These are phyloP conservation scores for Mucor piriformis DNA, from an alignment of 371 early-diverging fungal species.

Conservation along the genomic window DNA sequence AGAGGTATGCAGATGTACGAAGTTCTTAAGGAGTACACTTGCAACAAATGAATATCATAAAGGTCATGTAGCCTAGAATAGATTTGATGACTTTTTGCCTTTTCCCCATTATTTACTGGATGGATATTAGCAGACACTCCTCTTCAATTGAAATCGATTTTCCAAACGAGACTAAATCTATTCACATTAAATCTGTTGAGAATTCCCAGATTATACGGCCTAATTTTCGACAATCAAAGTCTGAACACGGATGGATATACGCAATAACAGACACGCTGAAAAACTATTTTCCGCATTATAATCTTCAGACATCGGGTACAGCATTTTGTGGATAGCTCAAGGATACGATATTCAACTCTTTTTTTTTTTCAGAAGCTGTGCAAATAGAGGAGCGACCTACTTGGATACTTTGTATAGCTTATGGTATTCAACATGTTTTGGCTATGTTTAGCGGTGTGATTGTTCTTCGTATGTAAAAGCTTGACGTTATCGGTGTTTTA, in stretches of 20 bases:
- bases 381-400: conserved; percentile 48
- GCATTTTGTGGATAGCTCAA: too few species aligned
- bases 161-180: too few species aligned
- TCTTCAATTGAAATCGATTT: too few species aligned
- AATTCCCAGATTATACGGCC: neutral
- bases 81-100: too few species aligned
- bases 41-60: too few species aligned
- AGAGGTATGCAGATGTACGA: too few species aligned
- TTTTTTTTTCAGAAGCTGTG: conserved; percentile 22
- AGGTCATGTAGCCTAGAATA: too few species aligned
- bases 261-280: conserved; percentile 17
- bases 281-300: conserved; percentile 35
- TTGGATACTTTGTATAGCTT: conserved; percentile 30
- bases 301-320: conserved; percentile 10
- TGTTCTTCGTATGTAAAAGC: conserved; percentile 32
- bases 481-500: neutral
- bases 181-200: neutral
- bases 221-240: neutral
- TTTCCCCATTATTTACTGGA: too few species aligned
- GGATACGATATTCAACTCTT: neutral
- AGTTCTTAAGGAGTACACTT: too few species aligned
- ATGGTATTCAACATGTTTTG: conserved; percentile 55
- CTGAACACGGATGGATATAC: neutral
- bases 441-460: conserved; percentile 62
- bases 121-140: too few species aligned